Evolutionary conservation across 441 rosid species (phyloP).

Genomic region (Adansonia rubrostipa): DNA sequence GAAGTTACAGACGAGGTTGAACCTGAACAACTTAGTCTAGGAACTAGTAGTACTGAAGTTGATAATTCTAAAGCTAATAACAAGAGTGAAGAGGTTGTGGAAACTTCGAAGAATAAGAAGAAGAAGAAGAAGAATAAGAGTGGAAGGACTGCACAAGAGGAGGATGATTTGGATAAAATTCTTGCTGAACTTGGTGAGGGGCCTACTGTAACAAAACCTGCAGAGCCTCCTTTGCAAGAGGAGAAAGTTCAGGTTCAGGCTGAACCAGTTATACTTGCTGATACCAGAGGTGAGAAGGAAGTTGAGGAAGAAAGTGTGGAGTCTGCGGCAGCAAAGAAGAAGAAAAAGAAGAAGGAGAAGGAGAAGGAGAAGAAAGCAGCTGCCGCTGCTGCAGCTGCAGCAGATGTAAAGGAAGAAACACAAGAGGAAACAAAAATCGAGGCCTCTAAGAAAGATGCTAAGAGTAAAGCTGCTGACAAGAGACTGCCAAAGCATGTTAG

Average conservation of each 20-base stretch:
- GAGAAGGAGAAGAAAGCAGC: conserved; percentile 86
- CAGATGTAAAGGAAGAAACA: conserved; percentile 57
- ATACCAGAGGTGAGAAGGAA: conserved; percentile 62
- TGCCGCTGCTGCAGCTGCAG: conserved; percentile 47
- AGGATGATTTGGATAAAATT: conserved; percentile 91
- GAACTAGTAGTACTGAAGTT: conserved; percentile 31
- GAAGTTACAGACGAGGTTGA: conserved; percentile 42
- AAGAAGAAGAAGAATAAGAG: conserved; percentile 84
- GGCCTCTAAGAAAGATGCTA: conserved; percentile 61
- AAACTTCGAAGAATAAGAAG: conserved; percentile 78
- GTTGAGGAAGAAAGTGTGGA: conserved; percentile 71
- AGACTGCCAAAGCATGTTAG: conserved; percentile 91
- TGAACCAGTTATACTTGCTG: conserved; percentile 46
- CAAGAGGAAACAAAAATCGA: conserved; percentile 56
- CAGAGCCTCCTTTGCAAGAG: conserved; percentile 46
- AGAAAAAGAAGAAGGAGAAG: conserved; percentile 80
- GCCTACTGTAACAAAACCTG: conserved; percentile 45
- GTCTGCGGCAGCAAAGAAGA: conserved; percentile 92
- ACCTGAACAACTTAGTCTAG: conserved; percentile 16
- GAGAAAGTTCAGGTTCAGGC: conserved; percentile 56
- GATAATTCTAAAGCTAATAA: conserved; percentile 35
- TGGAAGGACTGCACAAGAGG: conserved; percentile 91
- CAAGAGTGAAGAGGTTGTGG: conserved; percentile 54
- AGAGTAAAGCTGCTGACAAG: conserved; percentile 83
- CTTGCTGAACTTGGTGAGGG: conserved; percentile 85